Conservation (phyloP, 768 basidiomycete genomes). For the Neoboletus subvelutipes region DNA sequence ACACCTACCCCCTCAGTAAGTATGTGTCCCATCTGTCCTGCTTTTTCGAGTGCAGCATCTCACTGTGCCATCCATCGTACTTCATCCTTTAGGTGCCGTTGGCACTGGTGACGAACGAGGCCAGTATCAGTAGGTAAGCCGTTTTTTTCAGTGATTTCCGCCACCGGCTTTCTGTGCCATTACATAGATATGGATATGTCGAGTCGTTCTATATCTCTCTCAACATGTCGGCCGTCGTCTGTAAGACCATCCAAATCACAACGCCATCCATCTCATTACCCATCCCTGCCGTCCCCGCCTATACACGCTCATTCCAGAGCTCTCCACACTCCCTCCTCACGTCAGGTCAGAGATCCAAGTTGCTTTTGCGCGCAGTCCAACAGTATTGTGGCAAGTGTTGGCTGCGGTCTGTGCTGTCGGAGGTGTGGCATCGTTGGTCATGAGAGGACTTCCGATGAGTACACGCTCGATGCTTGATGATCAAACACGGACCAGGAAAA, state of each 20-base stretch:
- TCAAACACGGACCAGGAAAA: background rate
- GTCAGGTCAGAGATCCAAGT: conserved; percentile 35
- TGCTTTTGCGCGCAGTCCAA: conserved; percentile 43
- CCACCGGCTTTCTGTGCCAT: no score
- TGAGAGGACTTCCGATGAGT: conserved; percentile 14
- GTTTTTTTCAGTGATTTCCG: no score
- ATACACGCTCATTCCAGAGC: conserved; percentile 46
- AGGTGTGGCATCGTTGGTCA: conserved; percentile 14
- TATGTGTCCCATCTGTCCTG: conserved; percentile 13
- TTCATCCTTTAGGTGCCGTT: conserved; percentile 31
- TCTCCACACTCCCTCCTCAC: conserved; percentile 36
- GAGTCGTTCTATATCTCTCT: no score
- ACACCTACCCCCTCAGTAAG: conserved; percentile 37
- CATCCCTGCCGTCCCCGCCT: conserved; percentile 9
- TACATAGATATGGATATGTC: no score
- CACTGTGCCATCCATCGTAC: background rate
- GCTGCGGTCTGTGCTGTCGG: conserved; percentile 34
- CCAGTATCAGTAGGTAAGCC: conserved; percentile 28
- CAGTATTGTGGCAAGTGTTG: conserved; percentile 44
- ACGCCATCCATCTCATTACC: no score
- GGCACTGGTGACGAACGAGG: conserved; percentile 32
- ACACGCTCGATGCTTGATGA: conserved; percentile 11
- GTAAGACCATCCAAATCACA: no score
- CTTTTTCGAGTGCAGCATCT: no score
- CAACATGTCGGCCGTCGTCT: no score